Evolutionary conservation across 306 rosid genomes (phyloP).

Genomic region (Argentina anserina): DNA sequence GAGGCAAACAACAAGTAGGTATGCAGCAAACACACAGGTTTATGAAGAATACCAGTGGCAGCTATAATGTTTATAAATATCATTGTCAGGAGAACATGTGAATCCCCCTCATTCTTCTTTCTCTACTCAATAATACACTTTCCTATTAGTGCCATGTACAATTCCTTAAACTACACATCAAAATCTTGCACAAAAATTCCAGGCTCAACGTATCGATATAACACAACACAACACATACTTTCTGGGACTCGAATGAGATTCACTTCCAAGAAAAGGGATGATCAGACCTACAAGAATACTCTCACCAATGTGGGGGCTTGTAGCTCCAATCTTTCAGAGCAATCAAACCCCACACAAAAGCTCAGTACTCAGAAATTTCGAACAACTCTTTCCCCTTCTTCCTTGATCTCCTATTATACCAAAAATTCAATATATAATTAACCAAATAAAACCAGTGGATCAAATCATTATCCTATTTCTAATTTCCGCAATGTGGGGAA

Average conservation of each 20-base stretch:
- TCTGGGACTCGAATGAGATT: background rate
- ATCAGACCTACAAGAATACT: background rate
- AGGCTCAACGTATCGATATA: background rate
- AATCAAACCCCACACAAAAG: constrained; percentile 8
- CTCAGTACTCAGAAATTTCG: background rate
- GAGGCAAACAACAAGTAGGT: constrained; percentile 13
- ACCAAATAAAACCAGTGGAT: constrained; percentile 3
- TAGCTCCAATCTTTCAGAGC: constrained; percentile 13
- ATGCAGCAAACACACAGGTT: constrained; percentile 16
- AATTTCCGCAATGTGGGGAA: background rate
- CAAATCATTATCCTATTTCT: background rate
- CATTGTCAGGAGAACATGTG: constrained; percentile 14
- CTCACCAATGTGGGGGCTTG: constrained; percentile 7
- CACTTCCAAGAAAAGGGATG: background rate
- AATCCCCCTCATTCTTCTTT: background rate
- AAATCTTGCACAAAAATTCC: constrained; percentile 7
- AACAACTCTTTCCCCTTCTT: background rate
- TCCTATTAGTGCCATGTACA: background rate
- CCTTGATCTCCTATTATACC: background rate
- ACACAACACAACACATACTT: constrained; percentile 5
- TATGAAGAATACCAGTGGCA: constrained; percentile 5
- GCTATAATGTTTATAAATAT: background rate
- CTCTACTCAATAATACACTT: background rate
- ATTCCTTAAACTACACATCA: background rate
- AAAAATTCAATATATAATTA: background rate